Evolutionary conservation across 768 basidiomycete genomes (phyloP), one percentile per base, ranked within the genome.

Genomic region (Kwoniella europaea): DNA sequence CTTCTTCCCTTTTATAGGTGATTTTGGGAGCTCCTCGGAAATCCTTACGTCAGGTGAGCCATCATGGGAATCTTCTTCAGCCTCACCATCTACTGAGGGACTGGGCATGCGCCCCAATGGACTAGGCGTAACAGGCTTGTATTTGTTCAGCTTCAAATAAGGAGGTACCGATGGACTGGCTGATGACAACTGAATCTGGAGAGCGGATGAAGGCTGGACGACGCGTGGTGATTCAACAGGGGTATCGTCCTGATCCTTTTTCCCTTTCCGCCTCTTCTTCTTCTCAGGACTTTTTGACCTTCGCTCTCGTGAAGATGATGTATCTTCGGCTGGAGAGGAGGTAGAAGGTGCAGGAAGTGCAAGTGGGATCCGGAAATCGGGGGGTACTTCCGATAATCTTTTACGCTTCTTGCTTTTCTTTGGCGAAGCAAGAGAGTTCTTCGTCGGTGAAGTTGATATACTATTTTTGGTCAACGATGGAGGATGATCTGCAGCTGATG

Each of bases 1-100:
- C 85, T 29, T 84, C 86, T 18, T 84, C 75, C 78, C 74, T 41
- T 63, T 53, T 15, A 53, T 18, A 20, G 59, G 42, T 4, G 61
- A 53, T 35, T 24, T 42, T 4, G 27, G n/a, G n/a, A 16, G n/a
- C 52, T 46, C 46, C 18, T 50, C 46, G 18, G 18, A 5, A 1
- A 35, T 35, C 35, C 35, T 50, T 18, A 2, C 46, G 13, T 57
- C 41, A n/a, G 20, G 65, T 10, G 61, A 53, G 46, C 57, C 58
- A 12, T 10, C 3, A 43, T 22, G 7, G 10, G 20, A 24, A 18
- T 63, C 67, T 54, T 63, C 53, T 18, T 68, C 60, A 3, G 42
- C 41, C 29, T 10, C 54, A 52, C 52, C 35, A 24, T 67, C 71
- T 2, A 24, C 43, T 12, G 46, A 52, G 24, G 62, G 63, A 16